phyloP scores from a whole-genome alignment of 2,329 filamentous ascomycete genomes.

The Fusarium domesticum region DNA sequence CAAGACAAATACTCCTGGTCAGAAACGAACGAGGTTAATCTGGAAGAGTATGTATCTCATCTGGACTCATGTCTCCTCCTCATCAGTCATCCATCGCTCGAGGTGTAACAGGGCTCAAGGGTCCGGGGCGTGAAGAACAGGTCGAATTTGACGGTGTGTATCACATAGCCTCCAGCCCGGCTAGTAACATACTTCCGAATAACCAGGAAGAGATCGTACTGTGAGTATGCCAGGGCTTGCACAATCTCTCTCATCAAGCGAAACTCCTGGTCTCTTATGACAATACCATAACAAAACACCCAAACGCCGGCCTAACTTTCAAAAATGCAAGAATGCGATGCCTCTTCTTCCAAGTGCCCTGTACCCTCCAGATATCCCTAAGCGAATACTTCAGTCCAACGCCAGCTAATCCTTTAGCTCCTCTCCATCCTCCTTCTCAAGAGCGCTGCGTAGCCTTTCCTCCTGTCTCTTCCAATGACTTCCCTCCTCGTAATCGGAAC shows the following conservation, averaged over 20 bases:
- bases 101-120: neutral
- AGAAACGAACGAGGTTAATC: too few relatives aligned
- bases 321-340: too few relatives aligned
- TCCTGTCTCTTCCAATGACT: conserved; percentile 83
- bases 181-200: neutral
- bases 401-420: conserved; percentile 19
- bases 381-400: conserved; percentile 12
- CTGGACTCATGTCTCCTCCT: too few relatives aligned
- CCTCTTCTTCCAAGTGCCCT: too few relatives aligned
- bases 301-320: too few relatives aligned
- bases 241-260: neutral
- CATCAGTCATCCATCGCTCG: too few relatives aligned
- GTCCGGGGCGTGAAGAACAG: neutral
- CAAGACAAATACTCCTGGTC: too few relatives aligned
- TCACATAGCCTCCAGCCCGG: neutral
- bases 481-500: conserved; percentile 80
- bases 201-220: neutral
- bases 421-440: conserved; percentile 39
- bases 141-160: neutral
- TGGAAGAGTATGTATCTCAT: too few relatives aligned
- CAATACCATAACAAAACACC: neutral
- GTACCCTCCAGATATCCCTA: too few relatives aligned
- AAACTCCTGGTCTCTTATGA: neutral
- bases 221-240: neutral
- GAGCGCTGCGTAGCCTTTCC: conserved; percentile 54